Evolutionary conservation across 2,329 filamentous ascomycete genomes (phyloP).

Genomic region (Endocalyx cinctus): DNA sequence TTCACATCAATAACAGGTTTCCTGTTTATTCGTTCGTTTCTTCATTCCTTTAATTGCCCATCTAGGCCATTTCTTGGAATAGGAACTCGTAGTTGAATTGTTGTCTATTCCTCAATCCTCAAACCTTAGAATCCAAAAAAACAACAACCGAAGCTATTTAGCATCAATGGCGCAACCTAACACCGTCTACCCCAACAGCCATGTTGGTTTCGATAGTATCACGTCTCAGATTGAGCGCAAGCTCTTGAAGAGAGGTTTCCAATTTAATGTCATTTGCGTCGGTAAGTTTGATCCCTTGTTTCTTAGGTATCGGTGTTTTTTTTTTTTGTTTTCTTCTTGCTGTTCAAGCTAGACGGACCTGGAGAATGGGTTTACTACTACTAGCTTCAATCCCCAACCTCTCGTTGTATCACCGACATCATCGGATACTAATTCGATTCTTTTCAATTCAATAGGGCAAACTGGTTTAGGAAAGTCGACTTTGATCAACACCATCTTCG

Average conservation of each 20-base stretch:
- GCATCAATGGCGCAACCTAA: constrained; percentile 60
- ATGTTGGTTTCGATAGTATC: constrained; percentile 99
- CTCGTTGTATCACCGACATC: constrained; percentile 6
- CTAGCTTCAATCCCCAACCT: too few relatives aligned
- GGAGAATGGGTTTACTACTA: too few relatives aligned
- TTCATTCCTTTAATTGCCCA: constrained; percentile 10
- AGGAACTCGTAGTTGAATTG: constrained; percentile 24
- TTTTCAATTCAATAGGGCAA: constrained; percentile 62
- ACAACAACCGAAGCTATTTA: too few relatives aligned
- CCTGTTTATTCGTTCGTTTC: neutral
- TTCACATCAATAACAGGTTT: neutral
- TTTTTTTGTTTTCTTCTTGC: too few relatives aligned
- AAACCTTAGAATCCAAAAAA: too few relatives aligned
- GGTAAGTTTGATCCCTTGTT: too few relatives aligned
- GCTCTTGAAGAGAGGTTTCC: constrained; percentile 98
- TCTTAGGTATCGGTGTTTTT: too few relatives aligned
- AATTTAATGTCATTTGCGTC: constrained; percentile 99
- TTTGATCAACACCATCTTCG: constrained; percentile 99
- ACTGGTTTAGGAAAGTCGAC: constrained; percentile 98
- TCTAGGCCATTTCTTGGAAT: constrained; percentile 33
- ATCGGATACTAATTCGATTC: constrained; percentile 27
- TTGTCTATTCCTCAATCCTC: constrained; percentile 23
- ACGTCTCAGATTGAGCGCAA: constrained; percentile 99
- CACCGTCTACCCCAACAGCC: constrained; percentile 85
- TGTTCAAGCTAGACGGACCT: too few relatives aligned